A percentile compares a stretch with the other conserved stretches of the same genome.
Conservation (phyloP, 2,329 filamentous ascomycete genomes). For the Calycina marina region DNA sequence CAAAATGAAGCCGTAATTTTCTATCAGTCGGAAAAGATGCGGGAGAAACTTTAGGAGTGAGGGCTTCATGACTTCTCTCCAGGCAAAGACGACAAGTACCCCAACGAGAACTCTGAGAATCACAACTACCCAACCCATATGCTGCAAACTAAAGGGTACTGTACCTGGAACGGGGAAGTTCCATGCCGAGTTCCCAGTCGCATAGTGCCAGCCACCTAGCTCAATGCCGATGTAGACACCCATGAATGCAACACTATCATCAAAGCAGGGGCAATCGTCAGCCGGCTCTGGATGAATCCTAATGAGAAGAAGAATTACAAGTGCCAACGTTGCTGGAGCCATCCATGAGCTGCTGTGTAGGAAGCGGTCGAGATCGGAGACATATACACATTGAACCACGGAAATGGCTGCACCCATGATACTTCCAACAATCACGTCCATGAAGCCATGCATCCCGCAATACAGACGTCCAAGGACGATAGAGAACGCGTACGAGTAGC, state of each 20-base stretch:
- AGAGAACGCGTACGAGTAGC: constrained; percentile 75
- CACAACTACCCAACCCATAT: constrained; percentile 51
- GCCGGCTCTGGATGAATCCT: constrained; percentile 90
- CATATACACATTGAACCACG: constrained; percentile 44
- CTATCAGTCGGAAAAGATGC: constrained; percentile 74
- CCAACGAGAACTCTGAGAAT: constrained; percentile 60
- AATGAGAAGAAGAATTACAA: constrained; percentile 61
- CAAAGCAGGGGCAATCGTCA: constrained; percentile 93
- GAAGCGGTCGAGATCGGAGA: constrained; percentile 51
- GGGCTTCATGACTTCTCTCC: constrained; percentile 84
- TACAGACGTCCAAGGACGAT: constrained; percentile 88
- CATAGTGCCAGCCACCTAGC: constrained; percentile 69
- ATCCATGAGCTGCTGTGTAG: constrained; percentile 49
- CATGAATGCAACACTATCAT: constrained; percentile 87
- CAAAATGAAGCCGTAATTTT: constrained; percentile 62
- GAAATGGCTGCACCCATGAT: constrained; percentile 55
- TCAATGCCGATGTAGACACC: constrained; percentile 80
- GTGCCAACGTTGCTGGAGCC: constrained; percentile 47
- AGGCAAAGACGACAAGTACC: constrained; percentile 71
- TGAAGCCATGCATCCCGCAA: constrained; percentile 96
- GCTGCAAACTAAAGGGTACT: constrained; percentile 49
- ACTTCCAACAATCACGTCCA: constrained; percentile 76
- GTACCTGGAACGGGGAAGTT: constrained; percentile 37
- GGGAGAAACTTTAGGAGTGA: constrained; percentile 63
- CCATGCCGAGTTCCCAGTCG: constrained; percentile 28